phyloP scores from a whole-genome alignment of 2,329 filamentous ascomycete genomes.

The Parascedosporium putredinis region DNA sequence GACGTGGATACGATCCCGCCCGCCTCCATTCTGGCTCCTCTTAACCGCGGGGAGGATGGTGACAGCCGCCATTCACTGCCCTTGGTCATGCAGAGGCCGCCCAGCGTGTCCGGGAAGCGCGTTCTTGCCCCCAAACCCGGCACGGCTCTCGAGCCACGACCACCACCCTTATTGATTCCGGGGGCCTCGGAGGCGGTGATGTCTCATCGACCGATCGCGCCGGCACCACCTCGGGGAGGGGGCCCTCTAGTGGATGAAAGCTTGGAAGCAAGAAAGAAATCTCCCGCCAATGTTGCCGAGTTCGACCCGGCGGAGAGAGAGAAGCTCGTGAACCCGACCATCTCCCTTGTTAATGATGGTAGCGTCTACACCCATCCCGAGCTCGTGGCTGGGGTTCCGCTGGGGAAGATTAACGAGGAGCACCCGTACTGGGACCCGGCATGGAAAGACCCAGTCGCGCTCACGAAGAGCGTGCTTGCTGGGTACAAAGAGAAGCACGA shows the following conservation, averaged over 20 bases:
- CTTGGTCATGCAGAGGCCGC: not conserved
- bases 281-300: not conserved
- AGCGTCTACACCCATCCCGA: conserved; percentile 37
- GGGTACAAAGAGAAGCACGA: conserved; percentile 39
- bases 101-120: not conserved
- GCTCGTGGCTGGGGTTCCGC: conserved; percentile 41
- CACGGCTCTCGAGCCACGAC: not conserved
- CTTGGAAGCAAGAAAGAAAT: not conserved
- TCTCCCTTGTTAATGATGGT: conserved; percentile 39
- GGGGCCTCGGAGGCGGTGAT: not conserved
- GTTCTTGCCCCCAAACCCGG: not conserved
- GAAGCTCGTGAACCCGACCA: conserved; percentile 3
- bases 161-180: not conserved
- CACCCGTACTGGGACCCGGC: conserved; percentile 47
- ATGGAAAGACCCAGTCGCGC: conserved; percentile 35
- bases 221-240: not conserved
- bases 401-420: conserved; percentile 36
- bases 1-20: not conserved
- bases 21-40: not conserved
- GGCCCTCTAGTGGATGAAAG: not conserved
- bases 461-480: conserved; percentile 32
- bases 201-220: not conserved
- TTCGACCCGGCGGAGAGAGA: conserved; percentile 1
- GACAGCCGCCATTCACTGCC: not conserved
- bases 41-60: not conserved